Evolutionary conservation across 2,329 filamentous ascomycete species (phyloP).

Genomic region (Penicillium hesseltinei): DNA sequence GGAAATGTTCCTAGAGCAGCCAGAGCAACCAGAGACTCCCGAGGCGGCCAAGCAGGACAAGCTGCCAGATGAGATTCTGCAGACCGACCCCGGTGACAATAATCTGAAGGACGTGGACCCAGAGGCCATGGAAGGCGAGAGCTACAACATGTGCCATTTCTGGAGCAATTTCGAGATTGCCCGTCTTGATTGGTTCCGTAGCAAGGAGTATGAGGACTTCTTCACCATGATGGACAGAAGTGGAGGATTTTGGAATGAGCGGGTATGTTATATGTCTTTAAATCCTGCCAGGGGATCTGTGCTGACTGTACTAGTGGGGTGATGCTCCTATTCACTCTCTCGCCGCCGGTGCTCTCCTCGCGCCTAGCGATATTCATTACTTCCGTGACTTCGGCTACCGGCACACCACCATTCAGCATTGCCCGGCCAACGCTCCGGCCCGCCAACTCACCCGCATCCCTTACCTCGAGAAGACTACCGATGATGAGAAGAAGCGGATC

Average conservation of each 20-base stretch:
- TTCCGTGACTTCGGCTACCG: slow-evolving; percentile 98
- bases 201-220: slow-evolving; percentile 96
- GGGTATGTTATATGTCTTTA: slow-evolving; percentile 59
- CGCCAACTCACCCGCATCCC: slow-evolving; percentile 78
- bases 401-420: slow-evolving; percentile 98
- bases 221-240: slow-evolving; percentile 99
- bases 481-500: slow-evolving; percentile 75
- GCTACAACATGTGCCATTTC: slow-evolving; percentile 99
- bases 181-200: slow-evolving; percentile 89
- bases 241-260: slow-evolving; percentile 98
- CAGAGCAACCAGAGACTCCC: slow-evolving; percentile 50
- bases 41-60: slow-evolving; percentile 66
- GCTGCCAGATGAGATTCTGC: slow-evolving; percentile 77
- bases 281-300: background rate
- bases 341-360: slow-evolving; percentile 82
- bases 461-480: slow-evolving; percentile 76
- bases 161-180: slow-evolving; percentile 99
- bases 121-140: slow-evolving; percentile 94
- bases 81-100: slow-evolving; percentile 68
- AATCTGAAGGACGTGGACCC: slow-evolving; percentile 78
- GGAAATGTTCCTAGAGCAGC: slow-evolving; percentile 92
- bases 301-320: slow-evolving; percentile 71
- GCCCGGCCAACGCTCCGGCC: slow-evolving; percentile 88
- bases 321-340: slow-evolving; percentile 98
- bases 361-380: slow-evolving; percentile 86